phyloP scores from a whole-genome alignment of 2,329 filamentous ascomycete genomes.

The Arthrocladium fulminans region DNA sequence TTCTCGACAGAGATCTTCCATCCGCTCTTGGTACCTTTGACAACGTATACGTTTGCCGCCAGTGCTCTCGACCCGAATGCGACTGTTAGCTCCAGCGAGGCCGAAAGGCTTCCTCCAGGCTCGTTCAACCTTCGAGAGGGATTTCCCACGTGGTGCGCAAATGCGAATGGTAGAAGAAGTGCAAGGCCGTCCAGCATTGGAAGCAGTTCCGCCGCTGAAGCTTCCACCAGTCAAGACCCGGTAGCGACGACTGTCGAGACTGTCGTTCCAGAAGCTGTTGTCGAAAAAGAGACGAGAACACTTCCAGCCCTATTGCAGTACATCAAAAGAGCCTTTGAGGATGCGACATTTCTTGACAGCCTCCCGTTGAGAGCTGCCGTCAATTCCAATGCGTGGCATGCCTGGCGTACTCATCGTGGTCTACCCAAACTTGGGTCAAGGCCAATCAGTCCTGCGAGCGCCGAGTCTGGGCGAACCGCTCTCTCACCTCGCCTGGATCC shows the following conservation, averaged over 20 bases:
- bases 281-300: not conserved
- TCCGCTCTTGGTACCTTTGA: conserved; percentile 80
- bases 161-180: conserved; percentile 36
- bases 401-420: conserved; percentile 67
- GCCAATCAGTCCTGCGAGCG: conserved; percentile 13
- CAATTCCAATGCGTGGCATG: conserved; percentile 88
- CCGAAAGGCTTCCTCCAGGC: conserved; percentile 74
- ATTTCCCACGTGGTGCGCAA: conserved; percentile 82
- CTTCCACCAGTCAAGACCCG: conserved; percentile 28
- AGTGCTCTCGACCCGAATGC: conserved; percentile 42
- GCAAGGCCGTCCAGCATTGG: conserved; percentile 28
- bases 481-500: conserved; percentile 39
- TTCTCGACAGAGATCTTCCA: conserved; percentile 94
- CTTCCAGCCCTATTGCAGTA: conserved; percentile 43
- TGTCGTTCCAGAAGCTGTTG: not conserved
- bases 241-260: not conserved
- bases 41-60: conserved; percentile 88
- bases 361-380: conserved; percentile 74
- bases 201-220: conserved; percentile 29
- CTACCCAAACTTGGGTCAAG: conserved; percentile 23
- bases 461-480: conserved; percentile 8
- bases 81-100: conserved; percentile 73
- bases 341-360: conserved; percentile 65
- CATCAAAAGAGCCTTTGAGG: conserved; percentile 71
- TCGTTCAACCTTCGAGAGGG: conserved; percentile 85